A percentile compares a stretch with the other conserved stretches of the same genome.
Evolutionary conservation across 306 rosid species (phyloP).

Genomic region (Medicago truncatula): DNA sequence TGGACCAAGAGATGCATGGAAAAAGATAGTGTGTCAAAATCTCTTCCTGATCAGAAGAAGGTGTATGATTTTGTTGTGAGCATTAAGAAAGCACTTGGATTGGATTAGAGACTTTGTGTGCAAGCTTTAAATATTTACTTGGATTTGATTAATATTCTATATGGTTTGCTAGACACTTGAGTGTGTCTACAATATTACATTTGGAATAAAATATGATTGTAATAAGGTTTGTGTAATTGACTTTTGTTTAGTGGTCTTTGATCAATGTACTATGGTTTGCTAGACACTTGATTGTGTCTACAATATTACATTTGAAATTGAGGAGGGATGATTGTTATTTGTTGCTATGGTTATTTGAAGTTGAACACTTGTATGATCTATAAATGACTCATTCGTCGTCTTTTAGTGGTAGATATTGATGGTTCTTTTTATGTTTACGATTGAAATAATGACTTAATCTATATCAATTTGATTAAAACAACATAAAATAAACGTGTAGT

Average conservation of each 20-base stretch:
- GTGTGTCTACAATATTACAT: background rate
- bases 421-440: no score
- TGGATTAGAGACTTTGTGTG: background rate
- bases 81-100: slow-evolving; percentile 23
- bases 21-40: slow-evolving; percentile 47
- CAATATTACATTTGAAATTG: no score
- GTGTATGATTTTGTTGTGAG: slow-evolving; percentile 39
- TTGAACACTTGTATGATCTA: no score
- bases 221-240: background rate
- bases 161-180: slow-evolving; percentile 22
- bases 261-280: background rate
- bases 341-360: no score
- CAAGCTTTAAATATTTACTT: background rate
- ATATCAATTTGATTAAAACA: no score
- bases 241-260: background rate
- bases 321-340: no score
- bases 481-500: no score
- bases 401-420: no score
- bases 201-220: background rate
- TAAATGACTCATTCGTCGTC: no score
- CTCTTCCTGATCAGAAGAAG: slow-evolving; percentile 54
- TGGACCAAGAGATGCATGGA: slow-evolving; percentile 59
- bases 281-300: background rate
- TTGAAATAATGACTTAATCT: no score
- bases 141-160: background rate